phyloP scores from a whole-genome alignment of 2,329 filamentous ascomycete genomes.

The Coniochaeta hoffmannii region DNA sequence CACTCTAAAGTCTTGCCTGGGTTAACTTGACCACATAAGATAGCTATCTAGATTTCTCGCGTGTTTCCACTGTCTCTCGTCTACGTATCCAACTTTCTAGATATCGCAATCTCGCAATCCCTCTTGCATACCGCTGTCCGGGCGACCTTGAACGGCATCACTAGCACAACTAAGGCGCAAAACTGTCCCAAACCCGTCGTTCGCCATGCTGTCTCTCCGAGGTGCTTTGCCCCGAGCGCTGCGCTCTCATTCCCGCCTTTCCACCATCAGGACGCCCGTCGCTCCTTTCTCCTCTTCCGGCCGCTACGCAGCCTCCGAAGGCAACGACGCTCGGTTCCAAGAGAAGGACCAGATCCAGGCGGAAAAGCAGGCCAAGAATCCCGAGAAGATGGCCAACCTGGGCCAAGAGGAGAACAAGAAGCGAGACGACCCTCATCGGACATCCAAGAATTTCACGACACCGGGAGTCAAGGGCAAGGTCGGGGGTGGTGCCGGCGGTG shows the following conservation, averaged over 20 bases:
- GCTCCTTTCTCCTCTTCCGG: not conserved
- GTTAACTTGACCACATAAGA: no score
- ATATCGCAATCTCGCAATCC: no score
- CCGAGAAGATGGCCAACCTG: not conserved
- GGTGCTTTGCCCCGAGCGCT: not conserved
- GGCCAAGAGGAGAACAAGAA: not conserved
- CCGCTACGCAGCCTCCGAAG: not conserved
- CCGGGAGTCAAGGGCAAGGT: not conserved
- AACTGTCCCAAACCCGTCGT: no score
- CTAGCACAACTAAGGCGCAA: no score
- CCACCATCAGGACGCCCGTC: not conserved
- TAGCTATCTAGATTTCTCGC: no score
- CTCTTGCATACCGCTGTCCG: no score
- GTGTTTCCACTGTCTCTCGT: no score
- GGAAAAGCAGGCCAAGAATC: not conserved
- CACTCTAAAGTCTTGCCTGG: no score
- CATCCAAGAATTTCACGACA: not conserved
- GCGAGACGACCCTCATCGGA: not conserved
- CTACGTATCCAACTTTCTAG: no score
- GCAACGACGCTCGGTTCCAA: not conserved
- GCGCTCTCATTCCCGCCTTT: not conserved
- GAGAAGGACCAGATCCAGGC: not conserved
- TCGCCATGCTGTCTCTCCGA: not conserved
- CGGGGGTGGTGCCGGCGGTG: no score
- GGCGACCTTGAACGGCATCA: no score